These are phyloP conservation scores for Yarrowia sp. DNA, from an alignment of 805 yeast species.

Conservation along the genomic window DNA sequence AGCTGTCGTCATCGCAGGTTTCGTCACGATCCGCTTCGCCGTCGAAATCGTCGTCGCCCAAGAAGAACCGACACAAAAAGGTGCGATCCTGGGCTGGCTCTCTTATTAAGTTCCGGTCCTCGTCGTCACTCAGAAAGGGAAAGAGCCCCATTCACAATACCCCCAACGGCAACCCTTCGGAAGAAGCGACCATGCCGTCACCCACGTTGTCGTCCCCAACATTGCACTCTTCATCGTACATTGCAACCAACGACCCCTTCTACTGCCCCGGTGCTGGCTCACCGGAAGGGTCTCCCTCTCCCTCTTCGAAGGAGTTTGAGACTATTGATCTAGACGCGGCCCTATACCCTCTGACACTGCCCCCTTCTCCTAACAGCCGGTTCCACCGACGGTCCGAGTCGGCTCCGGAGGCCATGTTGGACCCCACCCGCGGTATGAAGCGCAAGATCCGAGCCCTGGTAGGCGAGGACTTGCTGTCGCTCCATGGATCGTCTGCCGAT, in stretches of 20 bases:
- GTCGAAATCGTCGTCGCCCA: slow-evolving; percentile 5
- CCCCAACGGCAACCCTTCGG: background rate
- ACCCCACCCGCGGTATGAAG: slow-evolving; percentile 27
- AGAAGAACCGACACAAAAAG: slow-evolving; percentile 37
- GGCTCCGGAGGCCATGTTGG: slow-evolving; percentile 48
- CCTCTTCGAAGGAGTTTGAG: slow-evolving; percentile 35
- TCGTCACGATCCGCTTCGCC: slow-evolving; percentile 25
- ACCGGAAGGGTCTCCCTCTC: slow-evolving; percentile 28
- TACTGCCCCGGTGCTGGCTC: slow-evolving; percentile 28
- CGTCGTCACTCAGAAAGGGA: background rate
- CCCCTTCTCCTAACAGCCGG: slow-evolving; percentile 24
- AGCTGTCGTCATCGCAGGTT: slow-evolving; percentile 26
- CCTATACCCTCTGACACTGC: slow-evolving; percentile 37
- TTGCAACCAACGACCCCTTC: slow-evolving; percentile 28
- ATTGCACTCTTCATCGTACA: slow-evolving; percentile 29
- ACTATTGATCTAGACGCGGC: slow-evolving; percentile 57
- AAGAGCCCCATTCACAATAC: slow-evolving; percentile 6
- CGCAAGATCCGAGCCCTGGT: slow-evolving; percentile 19
- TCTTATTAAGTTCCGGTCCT: slow-evolving; percentile 33
- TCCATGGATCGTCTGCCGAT: background rate
- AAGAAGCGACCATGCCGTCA: background rate
- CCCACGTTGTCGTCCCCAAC: slow-evolving; percentile 28
- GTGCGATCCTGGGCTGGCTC: slow-evolving; percentile 43
- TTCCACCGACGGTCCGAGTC: slow-evolving; percentile 54
- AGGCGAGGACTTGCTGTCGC: slow-evolving; percentile 22